Evolutionary conservation across 257 asterid genomes (phyloP).

Genomic region (Solanum piurae): DNA sequence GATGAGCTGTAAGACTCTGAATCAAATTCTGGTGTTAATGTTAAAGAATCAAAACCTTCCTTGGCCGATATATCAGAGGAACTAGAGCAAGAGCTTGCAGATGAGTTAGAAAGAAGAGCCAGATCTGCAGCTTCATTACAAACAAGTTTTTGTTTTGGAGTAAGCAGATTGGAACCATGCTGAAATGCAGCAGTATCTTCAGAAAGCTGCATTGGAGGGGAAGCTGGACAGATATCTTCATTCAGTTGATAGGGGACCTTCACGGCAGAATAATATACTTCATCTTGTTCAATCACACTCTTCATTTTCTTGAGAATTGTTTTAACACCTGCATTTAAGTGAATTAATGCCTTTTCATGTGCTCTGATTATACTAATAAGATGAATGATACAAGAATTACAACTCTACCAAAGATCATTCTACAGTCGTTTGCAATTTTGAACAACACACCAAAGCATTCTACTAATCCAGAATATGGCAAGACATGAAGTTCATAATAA

Average conservation of each 20-base stretch:
- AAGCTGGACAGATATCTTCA: neutral
- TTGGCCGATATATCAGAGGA: conserved; percentile 36
- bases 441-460: neutral
- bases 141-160: conserved; percentile 37
- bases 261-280: conserved; percentile 4
- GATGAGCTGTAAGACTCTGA: conserved; percentile 41
- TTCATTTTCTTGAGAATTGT: conserved; percentile 38
- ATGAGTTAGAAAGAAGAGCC: conserved; percentile 21
- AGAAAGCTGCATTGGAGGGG: neutral
- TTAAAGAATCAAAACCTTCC: conserved; percentile 40
- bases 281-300: conserved; percentile 25
- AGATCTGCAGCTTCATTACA: conserved; percentile 19
- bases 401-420: neutral
- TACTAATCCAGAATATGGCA: neutral
- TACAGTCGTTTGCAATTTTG: neutral
- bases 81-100: conserved; percentile 48
- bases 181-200: conserved; percentile 10
- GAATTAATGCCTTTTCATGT: neutral
- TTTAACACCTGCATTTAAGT: conserved; percentile 37
- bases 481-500: neutral
- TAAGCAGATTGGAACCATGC: conserved; percentile 16
- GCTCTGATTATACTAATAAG: neutral
- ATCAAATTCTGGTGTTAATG: conserved; percentile 63
- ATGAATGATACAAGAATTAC: neutral
- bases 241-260: neutral